Percentiles rank a stretch among this genome's conserved stretches.
Evolutionary conservation across 1,284 basidiomycete species (phyloP).

Genomic region (Volvariella volvacea): DNA sequence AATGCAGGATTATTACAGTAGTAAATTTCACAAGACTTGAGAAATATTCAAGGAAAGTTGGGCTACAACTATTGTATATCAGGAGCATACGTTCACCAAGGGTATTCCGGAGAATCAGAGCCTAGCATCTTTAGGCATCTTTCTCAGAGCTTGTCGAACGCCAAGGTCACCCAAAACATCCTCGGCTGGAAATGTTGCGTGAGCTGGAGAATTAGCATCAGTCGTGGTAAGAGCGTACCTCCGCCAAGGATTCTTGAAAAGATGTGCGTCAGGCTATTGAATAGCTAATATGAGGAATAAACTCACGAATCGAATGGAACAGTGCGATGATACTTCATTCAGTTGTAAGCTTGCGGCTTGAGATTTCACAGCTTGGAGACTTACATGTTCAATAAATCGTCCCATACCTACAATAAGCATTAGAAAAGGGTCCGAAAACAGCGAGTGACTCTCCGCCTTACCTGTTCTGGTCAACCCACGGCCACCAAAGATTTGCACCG

Average conservation of each 20-base stretch:
- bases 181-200: too few species aligned
- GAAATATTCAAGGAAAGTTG: too few species aligned
- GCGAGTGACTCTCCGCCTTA: slow-evolving; percentile 37
- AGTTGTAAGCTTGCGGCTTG: slow-evolving; percentile 4
- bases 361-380: slow-evolving; percentile 18
- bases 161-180: slow-evolving; percentile 67
- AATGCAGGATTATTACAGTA: too few species aligned
- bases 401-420: slow-evolving; percentile 45
- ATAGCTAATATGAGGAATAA: not conserved
- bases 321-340: slow-evolving; percentile 53
- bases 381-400: slow-evolving; percentile 61
- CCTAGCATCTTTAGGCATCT: slow-evolving; percentile 34
- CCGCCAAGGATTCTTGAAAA: slow-evolving; percentile 53
- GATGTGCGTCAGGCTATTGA: slow-evolving; percentile 8
- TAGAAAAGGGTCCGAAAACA: slow-evolving; percentile 25
- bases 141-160: slow-evolving; percentile 60
- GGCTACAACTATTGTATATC: too few species aligned
- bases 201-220: too few species aligned
- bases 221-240: slow-evolving; percentile 22
- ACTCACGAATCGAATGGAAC: slow-evolving; percentile 53
- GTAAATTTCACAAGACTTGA: too few species aligned
- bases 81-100: too few species aligned
- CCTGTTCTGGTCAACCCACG: slow-evolving; percentile 73
- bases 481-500: slow-evolving; percentile 78
- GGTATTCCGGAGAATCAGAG: not conserved